Evolutionary conservation across 352 stramenopile genomes (phyloP), one percentile per base, ranked within the genome.

Genomic region (Thraustochytrium striatum): DNA sequence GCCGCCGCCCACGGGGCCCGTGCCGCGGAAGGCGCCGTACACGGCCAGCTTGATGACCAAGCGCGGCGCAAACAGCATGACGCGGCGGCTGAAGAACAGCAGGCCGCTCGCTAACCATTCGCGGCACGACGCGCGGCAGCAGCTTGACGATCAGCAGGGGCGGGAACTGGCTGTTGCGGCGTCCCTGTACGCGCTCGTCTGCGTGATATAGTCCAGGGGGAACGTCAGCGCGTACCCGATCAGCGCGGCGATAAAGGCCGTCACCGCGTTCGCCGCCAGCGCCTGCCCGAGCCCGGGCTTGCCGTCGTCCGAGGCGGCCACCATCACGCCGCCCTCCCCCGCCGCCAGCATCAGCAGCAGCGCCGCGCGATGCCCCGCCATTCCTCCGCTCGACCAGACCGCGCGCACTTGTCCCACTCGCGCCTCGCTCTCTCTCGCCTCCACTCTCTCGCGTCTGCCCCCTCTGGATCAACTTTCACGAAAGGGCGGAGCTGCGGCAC

Each of bases 1-100:
- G 11, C 43, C 65, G 21, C 19, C 3, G 32, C 50, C 50, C 9
- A 13, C 30, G 28, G 9, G 41, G 43, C 65, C 65, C 32, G 50
- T 68, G 9, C 65, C 65, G 52, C 65, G 65, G 7, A 75, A 7
- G 5, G 61, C 5, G 41, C 65, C 65, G 30, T 75, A 75, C 19
- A 61, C 47, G 11, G 50, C n/a, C 7, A 75, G 36, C 52, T 72
- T 75, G 2, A 75, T 35, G 21, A 75, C 8, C 1, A 75, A 30
- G n/a, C 65, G 65, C 43, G 65, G 65, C 50, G 65, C 65, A 61
- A 62, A 75, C 2, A 75, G 39, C 21, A 62, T 16, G 3, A 62
- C 11, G 25, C 65, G 58, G 28, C 68, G 43, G 30, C 25, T n/a
- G 19, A 61, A 19, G 50, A 44, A 61, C 50, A 61, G 41, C n/a